These are phyloP conservation scores for Aristolochia californica DNA, from an alignment of 164 flowering plant species.

Conservation along the genomic window DNA sequence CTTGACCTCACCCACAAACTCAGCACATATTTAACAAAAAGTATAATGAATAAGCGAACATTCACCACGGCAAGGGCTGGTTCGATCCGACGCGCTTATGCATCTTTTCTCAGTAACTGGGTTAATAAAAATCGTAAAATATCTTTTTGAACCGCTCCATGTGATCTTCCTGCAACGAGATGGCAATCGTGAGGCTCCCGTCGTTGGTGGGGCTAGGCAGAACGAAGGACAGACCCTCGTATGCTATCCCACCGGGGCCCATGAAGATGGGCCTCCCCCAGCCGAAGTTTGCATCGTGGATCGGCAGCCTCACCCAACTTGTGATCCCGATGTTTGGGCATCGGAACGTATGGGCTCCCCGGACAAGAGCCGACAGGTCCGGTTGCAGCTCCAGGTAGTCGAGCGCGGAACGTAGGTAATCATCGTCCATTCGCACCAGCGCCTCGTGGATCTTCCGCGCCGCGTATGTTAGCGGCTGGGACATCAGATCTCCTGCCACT, in stretches of 20 bases:
- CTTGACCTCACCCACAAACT: no score
- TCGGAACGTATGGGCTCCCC: conserved; percentile 42
- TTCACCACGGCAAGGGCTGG: no score
- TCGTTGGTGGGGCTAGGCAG: conserved; percentile 26
- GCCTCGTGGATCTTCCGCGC: conserved; percentile 40
- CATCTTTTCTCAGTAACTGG: no score
- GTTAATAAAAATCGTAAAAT: conserved; percentile 16
- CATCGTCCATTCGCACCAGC: conserved; percentile 43
- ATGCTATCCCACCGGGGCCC: conserved; percentile 24
- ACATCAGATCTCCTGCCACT: conserved; percentile 11
- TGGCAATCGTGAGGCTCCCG: conserved; percentile 25
- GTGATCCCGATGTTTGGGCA: conserved; percentile 26
- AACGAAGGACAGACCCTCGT: conserved; percentile 27
- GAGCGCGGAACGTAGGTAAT: conserved; percentile 50
- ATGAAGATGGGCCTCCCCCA: conserved; percentile 39
- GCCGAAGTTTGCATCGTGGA: conserved; percentile 27
- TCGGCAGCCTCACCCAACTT: conserved; percentile 25
- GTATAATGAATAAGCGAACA: no score
- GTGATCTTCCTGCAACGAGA: conserved; percentile 24
- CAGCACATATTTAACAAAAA: no score
- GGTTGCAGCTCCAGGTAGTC: conserved; percentile 64
- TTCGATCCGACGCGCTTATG: no score
- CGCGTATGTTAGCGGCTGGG: conserved; percentile 18
- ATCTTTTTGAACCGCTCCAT: conserved; percentile 28
- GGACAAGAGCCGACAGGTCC: conserved; percentile 43